A percentile compares a stretch with the other conserved stretches of the same genome.
phyloP scores from a whole-genome alignment of 2,329 filamentous ascomycete species.

The Geoglossum cookeanum region DNA sequence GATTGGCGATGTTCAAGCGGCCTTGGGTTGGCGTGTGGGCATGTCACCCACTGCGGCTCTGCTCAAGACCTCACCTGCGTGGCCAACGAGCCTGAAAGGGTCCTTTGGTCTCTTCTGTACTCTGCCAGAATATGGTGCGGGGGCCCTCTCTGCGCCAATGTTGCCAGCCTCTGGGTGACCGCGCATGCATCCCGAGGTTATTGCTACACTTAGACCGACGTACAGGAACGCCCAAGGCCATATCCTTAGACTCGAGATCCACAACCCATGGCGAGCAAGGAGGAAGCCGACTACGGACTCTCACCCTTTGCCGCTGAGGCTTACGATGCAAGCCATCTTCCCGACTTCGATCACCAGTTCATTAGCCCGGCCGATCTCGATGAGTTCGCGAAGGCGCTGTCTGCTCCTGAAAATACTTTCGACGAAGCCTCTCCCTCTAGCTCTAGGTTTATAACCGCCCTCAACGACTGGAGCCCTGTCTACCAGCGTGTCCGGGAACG shows the following conservation, averaged over 20 bases:
- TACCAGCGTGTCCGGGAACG: slow-evolving; percentile 45
- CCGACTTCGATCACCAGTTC: slow-evolving; percentile 68
- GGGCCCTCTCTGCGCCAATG: neutral
- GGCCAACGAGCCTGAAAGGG: too few species aligned
- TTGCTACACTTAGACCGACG: neutral
- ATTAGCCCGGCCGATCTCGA: slow-evolving; percentile 50
- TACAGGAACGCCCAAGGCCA: neutral
- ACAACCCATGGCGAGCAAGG: neutral
- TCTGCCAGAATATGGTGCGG: neutral
- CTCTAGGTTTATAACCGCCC: slow-evolving; percentile 54
- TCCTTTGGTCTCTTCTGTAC: too few species aligned
- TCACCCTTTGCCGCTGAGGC: slow-evolving; percentile 36
- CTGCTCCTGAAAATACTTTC: slow-evolving; percentile 58
- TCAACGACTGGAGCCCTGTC: slow-evolving; percentile 91
- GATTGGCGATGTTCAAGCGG: too few species aligned
- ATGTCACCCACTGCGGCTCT: too few species aligned
- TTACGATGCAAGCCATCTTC: slow-evolving; percentile 50
- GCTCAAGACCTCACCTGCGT: too few species aligned
- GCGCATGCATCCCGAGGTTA: neutral
- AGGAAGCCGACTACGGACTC: neutral
- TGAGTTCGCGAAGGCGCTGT: slow-evolving; percentile 63
- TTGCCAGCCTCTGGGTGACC: neutral
- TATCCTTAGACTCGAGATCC: neutral
- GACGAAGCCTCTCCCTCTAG: slow-evolving; percentile 27
- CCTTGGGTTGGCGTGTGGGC: too few species aligned